These are phyloP conservation scores for Pezicula carpinea DNA, from an alignment of 2,329 filamentous ascomycete species.

Conservation along the genomic window DNA sequence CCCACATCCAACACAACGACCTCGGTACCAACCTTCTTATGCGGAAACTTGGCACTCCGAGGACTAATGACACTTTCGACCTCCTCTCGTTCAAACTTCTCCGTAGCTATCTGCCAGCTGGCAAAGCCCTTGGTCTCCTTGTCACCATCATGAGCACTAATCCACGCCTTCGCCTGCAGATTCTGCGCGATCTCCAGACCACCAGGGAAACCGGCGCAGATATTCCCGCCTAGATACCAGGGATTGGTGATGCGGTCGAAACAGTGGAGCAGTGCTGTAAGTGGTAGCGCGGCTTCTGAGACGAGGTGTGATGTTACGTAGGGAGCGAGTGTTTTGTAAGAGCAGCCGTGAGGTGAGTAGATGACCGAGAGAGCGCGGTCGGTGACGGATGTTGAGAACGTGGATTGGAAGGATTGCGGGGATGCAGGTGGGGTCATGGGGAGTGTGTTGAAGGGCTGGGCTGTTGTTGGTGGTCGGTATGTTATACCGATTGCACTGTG, in stretches of 20 bases:
- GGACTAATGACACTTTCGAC: constrained; percentile 34
- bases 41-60: constrained; percentile 16
- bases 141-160: constrained; percentile 56
- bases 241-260: constrained; percentile 56
- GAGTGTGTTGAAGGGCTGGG: background rate
- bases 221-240: constrained; percentile 57
- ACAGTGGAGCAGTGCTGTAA: constrained; percentile 61
- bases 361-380: constrained; percentile 52
- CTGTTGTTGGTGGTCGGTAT: constrained; percentile 46
- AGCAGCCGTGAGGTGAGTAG: constrained; percentile 61
- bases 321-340: constrained; percentile 45
- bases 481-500: constrained; percentile 69
- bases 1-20: constrained; percentile 38
- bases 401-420: constrained; percentile 16
- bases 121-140: constrained; percentile 51
- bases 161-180: constrained; percentile 52
- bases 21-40: constrained; percentile 29
- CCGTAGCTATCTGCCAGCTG: constrained; percentile 44
- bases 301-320: constrained; percentile 55
- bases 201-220: constrained; percentile 50
- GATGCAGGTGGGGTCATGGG: constrained; percentile 18
- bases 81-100: constrained; percentile 39
- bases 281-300: constrained; percentile 50
- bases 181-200: constrained; percentile 52
- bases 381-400: constrained; percentile 29